phyloP scores from a whole-genome alignment of 495 filamentous ascomycete genomes.

The Lasiosphaeria miniovina region DNA sequence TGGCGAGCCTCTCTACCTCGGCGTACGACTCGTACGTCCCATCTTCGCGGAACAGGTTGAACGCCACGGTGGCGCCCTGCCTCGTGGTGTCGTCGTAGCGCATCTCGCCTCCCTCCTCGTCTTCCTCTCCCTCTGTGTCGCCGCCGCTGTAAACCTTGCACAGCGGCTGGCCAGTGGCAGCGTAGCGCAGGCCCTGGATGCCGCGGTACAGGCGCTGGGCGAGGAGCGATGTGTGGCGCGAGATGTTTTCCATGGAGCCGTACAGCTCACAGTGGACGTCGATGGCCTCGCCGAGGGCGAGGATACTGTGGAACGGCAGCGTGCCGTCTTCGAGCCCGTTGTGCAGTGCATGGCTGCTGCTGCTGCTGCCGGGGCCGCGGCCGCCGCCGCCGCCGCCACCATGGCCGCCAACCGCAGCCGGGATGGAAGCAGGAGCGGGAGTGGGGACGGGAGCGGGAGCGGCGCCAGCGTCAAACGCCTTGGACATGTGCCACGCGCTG shows the following conservation, averaged over 20 bases:
- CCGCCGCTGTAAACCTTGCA: slow-evolving; percentile 56
- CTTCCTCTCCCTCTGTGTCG: slow-evolving; percentile 32
- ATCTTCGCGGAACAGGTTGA: slow-evolving; percentile 57
- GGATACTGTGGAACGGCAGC: slow-evolving; percentile 71
- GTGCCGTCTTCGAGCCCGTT: slow-evolving; percentile 76
- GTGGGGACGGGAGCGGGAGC: background rate
- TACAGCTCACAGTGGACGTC: slow-evolving; percentile 62
- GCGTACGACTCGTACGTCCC: slow-evolving; percentile 57
- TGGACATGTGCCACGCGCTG: slow-evolving; percentile 63
- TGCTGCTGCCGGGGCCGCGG: background rate
- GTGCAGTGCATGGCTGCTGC: slow-evolving; percentile 40
- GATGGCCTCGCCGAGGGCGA: slow-evolving; percentile 68
- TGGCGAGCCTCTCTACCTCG: slow-evolving; percentile 61
- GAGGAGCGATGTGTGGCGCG: slow-evolving; percentile 60
- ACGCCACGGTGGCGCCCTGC: slow-evolving; percentile 70
- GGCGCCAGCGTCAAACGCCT: slow-evolving; percentile 36
- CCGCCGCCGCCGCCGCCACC: slow-evolving; percentile 10
- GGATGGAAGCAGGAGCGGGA: background rate
- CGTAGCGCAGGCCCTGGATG: slow-evolving; percentile 54
- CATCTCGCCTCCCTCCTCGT: background rate
- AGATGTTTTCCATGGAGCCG: slow-evolving; percentile 59
- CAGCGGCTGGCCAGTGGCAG: slow-evolving; percentile 51
- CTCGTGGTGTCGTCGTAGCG: slow-evolving; percentile 53
- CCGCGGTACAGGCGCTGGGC: slow-evolving; percentile 48
- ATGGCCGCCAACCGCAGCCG: background rate